Evolutionary conservation across 495 filamentous ascomycete genomes (phyloP), one percentile per base, ranked within the genome.

Genomic region (Aspergillus affinis): DNA sequence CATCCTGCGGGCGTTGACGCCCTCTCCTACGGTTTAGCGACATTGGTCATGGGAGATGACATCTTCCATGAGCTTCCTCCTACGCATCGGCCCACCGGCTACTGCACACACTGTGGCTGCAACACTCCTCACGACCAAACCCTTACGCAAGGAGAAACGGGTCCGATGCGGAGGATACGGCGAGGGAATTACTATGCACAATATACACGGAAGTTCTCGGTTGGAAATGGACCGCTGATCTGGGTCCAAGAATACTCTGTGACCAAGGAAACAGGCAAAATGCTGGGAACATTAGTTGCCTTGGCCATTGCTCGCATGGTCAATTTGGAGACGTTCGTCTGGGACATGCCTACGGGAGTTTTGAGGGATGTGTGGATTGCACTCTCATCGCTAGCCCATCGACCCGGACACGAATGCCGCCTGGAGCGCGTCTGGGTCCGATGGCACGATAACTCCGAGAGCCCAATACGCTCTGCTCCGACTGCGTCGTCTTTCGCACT

Each of bases 341-440:
- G 93, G 93, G 93, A 98, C 69, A 96, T 96, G 93, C 91, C 92
- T 0, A 96, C 92, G 0, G 93, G 93, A 0, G 88, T 97, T 23
- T 73, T 93, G 46, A 83, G 92, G 51, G 91, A 96, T 64, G 88
- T 95, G 29, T 98, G 93, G 82, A 82, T 92, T 66, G 88, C 93
- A 21, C 80, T 97, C 46, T 81, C 88, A 0, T 93, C 89, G 0
- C 77, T 94, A 21, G 87, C 86, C 27, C 82, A 87, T 63, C 75
- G 86, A 48, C 75, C 81, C 15, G 78, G 81, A 17, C 76, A 82
- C 53, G 79, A 88, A 26, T 85, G 88, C 65, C 87, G 88, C 9
- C 73, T 97, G 58, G 88, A 90, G 56, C 85, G 86, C 46, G 80
- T 98, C 26, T 95, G 91, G 89, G 83, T 98, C 29, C 84, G 93